Conservation (phyloP, 352 stramenopile genomes). For the Ochromonadaceae sp. region DNA sequence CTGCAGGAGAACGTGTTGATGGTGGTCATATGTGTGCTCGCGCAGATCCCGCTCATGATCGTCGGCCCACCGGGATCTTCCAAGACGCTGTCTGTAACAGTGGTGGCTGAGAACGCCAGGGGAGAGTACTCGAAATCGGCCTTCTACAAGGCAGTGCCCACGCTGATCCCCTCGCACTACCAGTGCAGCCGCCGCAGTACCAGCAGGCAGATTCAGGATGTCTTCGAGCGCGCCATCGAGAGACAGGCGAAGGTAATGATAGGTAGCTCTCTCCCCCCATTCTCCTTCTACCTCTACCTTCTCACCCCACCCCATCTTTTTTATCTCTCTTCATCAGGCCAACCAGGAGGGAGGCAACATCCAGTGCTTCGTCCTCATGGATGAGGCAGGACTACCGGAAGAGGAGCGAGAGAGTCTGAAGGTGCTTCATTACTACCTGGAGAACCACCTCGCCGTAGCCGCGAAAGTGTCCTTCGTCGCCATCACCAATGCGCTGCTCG, state of each 20-base stretch:
- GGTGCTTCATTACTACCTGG: constrained; percentile 36
- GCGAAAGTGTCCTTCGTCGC: constrained; percentile 33
- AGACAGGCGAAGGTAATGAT: constrained; percentile 28
- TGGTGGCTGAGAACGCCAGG: constrained; percentile 34
- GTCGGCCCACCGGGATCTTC: constrained; percentile 35
- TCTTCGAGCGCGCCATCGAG: constrained; percentile 35
- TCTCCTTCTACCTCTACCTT: too few relatives aligned
- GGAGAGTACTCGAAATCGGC: constrained; percentile 29
- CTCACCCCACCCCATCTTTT: too few relatives aligned
- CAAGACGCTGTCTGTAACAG: constrained; percentile 37
- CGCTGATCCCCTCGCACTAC: constrained; percentile 35
- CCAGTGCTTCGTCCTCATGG: constrained; percentile 33
- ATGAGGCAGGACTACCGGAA: constrained; percentile 36
- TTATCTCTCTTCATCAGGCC: not conserved
- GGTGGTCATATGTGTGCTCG: constrained; percentile 34
- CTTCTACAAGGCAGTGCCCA: constrained; percentile 26
- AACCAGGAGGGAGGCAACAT: constrained; percentile 9
- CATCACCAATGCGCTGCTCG: constrained; percentile 34
- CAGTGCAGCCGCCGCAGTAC: constrained; percentile 34
- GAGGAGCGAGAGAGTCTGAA: constrained; percentile 35
- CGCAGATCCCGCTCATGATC: constrained; percentile 36
- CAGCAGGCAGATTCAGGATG: constrained; percentile 26
- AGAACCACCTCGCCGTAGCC: constrained; percentile 31
- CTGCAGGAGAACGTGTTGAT: constrained; percentile 43
- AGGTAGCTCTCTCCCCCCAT: too few relatives aligned